Conservation (phyloP, 768 basidiomycete genomes). For the Boletellus sp. region DNA sequence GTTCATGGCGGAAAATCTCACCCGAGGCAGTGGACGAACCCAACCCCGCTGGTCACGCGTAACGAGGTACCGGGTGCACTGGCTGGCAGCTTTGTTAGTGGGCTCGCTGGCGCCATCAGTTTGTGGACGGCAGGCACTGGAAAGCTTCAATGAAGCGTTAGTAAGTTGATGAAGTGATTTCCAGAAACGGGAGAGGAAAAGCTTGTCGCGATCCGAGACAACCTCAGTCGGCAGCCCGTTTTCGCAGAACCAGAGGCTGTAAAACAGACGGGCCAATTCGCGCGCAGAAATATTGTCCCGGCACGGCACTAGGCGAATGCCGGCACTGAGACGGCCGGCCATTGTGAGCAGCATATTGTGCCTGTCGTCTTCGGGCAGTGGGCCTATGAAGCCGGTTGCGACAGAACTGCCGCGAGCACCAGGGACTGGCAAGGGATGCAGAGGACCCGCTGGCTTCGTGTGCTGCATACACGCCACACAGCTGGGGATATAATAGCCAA, state of each 20-base stretch:
- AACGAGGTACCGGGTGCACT: constrained; percentile 3
- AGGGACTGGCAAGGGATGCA: constrained; percentile 15
- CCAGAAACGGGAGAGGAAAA: background rate
- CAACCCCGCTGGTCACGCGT: constrained; percentile 26
- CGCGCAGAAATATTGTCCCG: constrained; percentile 2
- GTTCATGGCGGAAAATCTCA: constrained; percentile 36
- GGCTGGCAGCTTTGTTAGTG: constrained; percentile 12
- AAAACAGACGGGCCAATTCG: background rate
- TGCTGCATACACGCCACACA: constrained; percentile 33
- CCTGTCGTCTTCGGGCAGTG: constrained; percentile 30
- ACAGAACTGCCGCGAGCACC: constrained; percentile 16
- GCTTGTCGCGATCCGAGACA: background rate
- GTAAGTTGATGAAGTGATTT: background rate
- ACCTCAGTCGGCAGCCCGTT: background rate
- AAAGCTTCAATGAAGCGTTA: background rate
- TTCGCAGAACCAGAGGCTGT: background rate
- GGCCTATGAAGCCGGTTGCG: constrained; percentile 36
- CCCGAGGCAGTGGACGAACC: constrained; percentile 21
- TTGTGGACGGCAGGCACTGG: background rate
- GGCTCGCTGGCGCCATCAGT: background rate
- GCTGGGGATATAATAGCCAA: constrained; percentile 3
- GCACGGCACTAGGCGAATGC: constrained; percentile 2
- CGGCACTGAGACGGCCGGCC: constrained; percentile 11
- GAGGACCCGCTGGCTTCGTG: constrained; percentile 26
- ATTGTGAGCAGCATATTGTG: constrained; percentile 25